Evolutionary conservation across 805 yeast species (phyloP).

Genomic region (Huiozyma naganishii): DNA sequence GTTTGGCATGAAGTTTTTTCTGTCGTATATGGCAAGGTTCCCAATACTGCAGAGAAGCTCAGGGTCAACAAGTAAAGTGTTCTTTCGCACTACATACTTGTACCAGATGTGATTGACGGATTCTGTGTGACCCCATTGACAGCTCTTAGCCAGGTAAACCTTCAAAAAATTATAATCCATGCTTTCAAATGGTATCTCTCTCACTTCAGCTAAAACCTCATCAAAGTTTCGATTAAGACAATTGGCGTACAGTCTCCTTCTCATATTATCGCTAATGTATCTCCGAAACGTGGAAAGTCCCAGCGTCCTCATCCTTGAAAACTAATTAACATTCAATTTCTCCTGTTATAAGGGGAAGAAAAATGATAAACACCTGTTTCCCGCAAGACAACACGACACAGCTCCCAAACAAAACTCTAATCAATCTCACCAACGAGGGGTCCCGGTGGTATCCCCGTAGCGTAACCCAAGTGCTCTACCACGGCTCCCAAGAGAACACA

Average conservation of each 20-base stretch:
- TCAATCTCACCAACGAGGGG: no score
- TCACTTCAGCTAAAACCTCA: conserved; percentile 7
- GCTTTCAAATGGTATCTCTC: conserved; percentile 9
- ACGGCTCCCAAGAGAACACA: no score
- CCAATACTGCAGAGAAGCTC: conserved; percentile 18
- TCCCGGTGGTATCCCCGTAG: no score
- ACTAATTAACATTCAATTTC: no score
- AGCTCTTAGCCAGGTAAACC: conserved; percentile 14
- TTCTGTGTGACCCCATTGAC: conserved; percentile 20
- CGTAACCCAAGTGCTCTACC: no score
- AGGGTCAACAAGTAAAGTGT: conserved; percentile 15
- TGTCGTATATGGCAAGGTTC: conserved; percentile 15
- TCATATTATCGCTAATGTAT: conserved; percentile 5
- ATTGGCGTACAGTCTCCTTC: conserved; percentile 10
- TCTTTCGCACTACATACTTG: conserved; percentile 15
- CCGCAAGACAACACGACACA: neutral
- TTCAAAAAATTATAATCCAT: conserved; percentile 20
- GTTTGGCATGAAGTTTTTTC: conserved; percentile 16
- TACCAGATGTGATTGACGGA: conserved; percentile 22
- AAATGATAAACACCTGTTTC: no score
- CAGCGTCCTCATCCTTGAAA: neutral
- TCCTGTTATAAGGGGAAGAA: no score
- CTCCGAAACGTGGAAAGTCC: neutral
- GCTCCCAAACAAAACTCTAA: no score
- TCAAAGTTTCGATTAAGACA: conserved; percentile 22